Percentiles rank a stretch among this genome's conserved stretches.
Evolutionary conservation across 2,329 filamentous ascomycete species (phyloP).

Genomic region (Kalmusia sp.): DNA sequence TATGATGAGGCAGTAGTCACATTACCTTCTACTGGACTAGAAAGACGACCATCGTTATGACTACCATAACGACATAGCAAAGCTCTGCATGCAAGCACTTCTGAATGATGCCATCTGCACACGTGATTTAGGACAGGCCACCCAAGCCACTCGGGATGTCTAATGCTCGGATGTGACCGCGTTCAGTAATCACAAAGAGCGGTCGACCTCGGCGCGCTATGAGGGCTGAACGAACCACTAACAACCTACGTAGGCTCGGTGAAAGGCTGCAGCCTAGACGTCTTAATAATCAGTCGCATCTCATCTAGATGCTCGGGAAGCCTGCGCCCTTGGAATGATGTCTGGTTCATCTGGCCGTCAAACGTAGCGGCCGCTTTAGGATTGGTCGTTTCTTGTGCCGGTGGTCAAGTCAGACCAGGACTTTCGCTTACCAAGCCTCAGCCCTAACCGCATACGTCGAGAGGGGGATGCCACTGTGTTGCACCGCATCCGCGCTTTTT

Average conservation of each 20-base stretch:
- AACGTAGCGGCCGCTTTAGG: not conserved
- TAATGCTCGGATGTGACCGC: not conserved
- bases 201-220: not conserved
- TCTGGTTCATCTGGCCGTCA: not conserved
- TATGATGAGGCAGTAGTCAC: not conserved
- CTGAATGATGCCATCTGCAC: not conserved
- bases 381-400: not conserved
- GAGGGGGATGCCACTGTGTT: conserved; percentile 1
- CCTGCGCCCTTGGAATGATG: not conserved
- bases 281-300: not conserved
- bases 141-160: not conserved
- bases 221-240: not conserved
- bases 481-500: conserved; percentile 5
- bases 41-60: not conserved
- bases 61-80: no score
- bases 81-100: not conserved
- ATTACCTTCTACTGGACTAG: not conserved
- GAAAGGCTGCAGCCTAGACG: not conserved
- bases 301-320: not conserved
- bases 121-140: not conserved
- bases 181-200: conserved; percentile 7
- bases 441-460: conserved; percentile 7
- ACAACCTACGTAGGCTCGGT: no score
- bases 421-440: conserved; percentile 4
- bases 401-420: not conserved